Conservation (phyloP, 202 grass and related monocot species). For the Zizania palustris region DNA sequence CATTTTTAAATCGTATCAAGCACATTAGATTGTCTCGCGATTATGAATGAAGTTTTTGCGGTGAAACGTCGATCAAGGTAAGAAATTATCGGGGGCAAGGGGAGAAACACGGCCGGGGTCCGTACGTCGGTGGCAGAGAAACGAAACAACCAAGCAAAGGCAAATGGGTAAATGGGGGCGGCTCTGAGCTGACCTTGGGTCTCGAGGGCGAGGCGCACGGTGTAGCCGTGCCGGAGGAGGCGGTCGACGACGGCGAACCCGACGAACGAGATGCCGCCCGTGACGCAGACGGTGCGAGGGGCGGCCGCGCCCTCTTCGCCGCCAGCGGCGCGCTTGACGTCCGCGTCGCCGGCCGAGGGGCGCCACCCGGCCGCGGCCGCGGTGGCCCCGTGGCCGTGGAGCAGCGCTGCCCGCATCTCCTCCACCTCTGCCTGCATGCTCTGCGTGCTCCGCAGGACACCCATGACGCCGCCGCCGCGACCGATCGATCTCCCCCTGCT, state of each 20-base stretch:
- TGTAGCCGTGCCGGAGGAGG: constrained; percentile 85
- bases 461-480: constrained; percentile 46
- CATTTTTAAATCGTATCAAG: too few species aligned
- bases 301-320: constrained; percentile 38
- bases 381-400: constrained; percentile 9
- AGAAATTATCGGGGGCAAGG: too few species aligned
- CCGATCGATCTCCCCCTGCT: background rate
- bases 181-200: constrained; percentile 66
- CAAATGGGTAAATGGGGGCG: background rate
- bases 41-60: too few species aligned
- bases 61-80: too few species aligned
- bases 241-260: constrained; percentile 88
- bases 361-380: constrained; percentile 17
- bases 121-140: background rate
- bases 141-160: background rate
- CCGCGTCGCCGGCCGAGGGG: constrained; percentile 45
- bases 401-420: constrained; percentile 67
- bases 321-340: constrained; percentile 45
- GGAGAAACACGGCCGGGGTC: too few species aligned
- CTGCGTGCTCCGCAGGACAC: constrained; percentile 84
- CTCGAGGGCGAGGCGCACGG: constrained; percentile 89
- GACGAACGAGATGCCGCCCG: constrained; percentile 84
- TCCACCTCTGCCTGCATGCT: constrained; percentile 90
- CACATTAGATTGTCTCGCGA: too few species aligned
- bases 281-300: constrained; percentile 77